These are phyloP conservation scores for Phytophthora kernoviae DNA, from an alignment of 352 stramenopile genomes.

Conservation along the genomic window DNA sequence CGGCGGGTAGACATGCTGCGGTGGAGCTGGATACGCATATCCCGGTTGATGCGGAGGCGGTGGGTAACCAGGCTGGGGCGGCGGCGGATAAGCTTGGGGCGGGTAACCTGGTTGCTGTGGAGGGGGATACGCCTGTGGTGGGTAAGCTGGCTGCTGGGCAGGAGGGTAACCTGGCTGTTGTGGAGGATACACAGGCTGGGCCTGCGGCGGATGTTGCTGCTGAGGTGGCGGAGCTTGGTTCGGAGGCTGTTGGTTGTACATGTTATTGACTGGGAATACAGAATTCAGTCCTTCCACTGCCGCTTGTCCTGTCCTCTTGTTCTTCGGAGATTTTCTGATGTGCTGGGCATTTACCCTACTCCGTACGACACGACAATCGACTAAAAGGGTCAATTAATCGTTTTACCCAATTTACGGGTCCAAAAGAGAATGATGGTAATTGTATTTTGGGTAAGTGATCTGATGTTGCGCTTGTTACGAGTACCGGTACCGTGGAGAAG, in stretches of 20 bases:
- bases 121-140: conserved; percentile 7
- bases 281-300: background rate
- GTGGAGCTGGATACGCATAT: conserved; percentile 15
- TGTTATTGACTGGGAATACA: background rate
- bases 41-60: conserved; percentile 18
- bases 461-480: too few species aligned
- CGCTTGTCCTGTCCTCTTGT: conserved; percentile 17
- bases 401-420: conserved; percentile 1
- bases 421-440: too few species aligned
- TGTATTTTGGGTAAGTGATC: too few species aligned
- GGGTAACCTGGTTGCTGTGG: conserved; percentile 33
- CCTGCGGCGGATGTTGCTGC: conserved; percentile 11
- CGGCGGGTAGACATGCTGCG: conserved; percentile 3
- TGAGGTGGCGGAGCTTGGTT: background rate
- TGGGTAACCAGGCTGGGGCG: conserved; percentile 25
- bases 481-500: too few species aligned
- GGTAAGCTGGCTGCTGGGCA: conserved; percentile 26
- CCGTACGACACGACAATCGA: conserved; percentile 18
- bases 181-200: conserved; percentile 30
- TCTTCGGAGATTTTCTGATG: conserved; percentile 12
- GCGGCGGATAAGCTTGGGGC: conserved; percentile 15
- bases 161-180: conserved; percentile 26
- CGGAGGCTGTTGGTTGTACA: conserved; percentile 26
- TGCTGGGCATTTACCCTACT: background rate
- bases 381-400: conserved; percentile 6